Base-by-base conservation (phyloP, 768 basidiomycete species). In the Boletus tylopilopsis region DNA sequence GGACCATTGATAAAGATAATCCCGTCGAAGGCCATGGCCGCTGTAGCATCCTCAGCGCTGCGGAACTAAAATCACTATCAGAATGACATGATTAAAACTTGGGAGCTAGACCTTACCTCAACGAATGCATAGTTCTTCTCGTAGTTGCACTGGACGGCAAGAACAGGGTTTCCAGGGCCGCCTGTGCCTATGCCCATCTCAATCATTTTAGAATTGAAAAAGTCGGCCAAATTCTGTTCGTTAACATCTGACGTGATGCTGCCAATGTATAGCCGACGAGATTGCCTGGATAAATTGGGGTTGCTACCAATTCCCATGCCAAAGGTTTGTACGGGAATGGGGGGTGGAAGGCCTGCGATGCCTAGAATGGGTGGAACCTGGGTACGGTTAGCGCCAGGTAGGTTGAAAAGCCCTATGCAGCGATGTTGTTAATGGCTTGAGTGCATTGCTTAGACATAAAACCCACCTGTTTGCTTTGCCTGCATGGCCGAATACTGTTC, bases 101-200 rank as follows among this genome's bases (percentile, higher is more conserved):
- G 27, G 21, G 47, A 4, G n/a, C 21, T 21, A 36, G 30, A 33
- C 62, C 77, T 55, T 65, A 95, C 95, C 77, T 99, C 96, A 45
- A 98, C 89, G 66, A 97, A 99, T 2, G 96, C 96, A 64, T 97
- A 99, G 60, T 92, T 94, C 77, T 98, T 99, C 70, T 98, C 96
- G 61, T 94, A 94, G 64, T 97, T 97, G 73, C 96, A 89, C 63
- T 95, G 93, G 6, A 96, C 93, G 18, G 87, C 87, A 27, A 94
- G 78, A 27, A 98, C 92, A 10, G 95, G 91, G 55, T 93, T 92
- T 19, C 91, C 93, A 21, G 89, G 81, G 18, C 78, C 81, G 24
- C 85, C 87, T 6, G 90, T 90, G 13, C 91, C 89, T 40, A 94
- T 83, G 54, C 77, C 78, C 84, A 90, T 90, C 70, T 97, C 93